A percentile compares a stretch with the other conserved stretches of the same genome.
These are phyloP conservation scores for Mallotus nudiflorus DNA, from an alignment of 345 rosid species.

Conservation along the genomic window DNA sequence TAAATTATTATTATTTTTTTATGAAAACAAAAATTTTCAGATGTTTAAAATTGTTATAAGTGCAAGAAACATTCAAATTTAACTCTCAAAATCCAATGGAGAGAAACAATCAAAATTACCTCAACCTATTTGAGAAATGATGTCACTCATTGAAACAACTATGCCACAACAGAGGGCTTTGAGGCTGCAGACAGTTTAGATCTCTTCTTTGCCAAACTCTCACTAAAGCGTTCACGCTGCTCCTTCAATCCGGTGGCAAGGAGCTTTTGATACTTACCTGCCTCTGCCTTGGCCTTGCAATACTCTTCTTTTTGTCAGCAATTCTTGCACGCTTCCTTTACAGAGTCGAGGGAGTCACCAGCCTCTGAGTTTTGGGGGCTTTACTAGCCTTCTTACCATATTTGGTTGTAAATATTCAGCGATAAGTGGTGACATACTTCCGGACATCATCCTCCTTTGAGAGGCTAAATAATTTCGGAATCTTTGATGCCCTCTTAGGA, in stretches of 20 bases:
- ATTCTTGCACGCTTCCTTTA: slow-evolving; percentile 30
- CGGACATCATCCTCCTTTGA: slow-evolving; percentile 89
- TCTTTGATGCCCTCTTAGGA: slow-evolving; percentile 83
- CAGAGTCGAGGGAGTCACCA: slow-evolving; percentile 27
- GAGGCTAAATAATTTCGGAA: slow-evolving; percentile 70
- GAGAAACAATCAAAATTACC: slow-evolving; percentile 6
- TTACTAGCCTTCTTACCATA: slow-evolving; percentile 32
- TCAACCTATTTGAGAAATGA: slow-evolving; percentile 1
- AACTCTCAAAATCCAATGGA: slow-evolving; percentile 3
- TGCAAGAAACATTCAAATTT: neutral
- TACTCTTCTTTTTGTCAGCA: slow-evolving; percentile 30
- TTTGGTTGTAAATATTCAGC: slow-evolving; percentile 71
- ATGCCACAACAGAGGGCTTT: slow-evolving; percentile 27
- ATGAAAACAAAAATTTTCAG: slow-evolving; percentile 5
- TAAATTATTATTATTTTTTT: too few relatives aligned
- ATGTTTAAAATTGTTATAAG: slow-evolving; percentile 1
- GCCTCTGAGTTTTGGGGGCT: slow-evolving; percentile 32
- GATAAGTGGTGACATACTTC: slow-evolving; percentile 78
- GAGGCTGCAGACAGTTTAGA: slow-evolving; percentile 31
- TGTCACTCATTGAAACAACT: neutral
- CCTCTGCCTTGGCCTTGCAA: slow-evolving; percentile 32
- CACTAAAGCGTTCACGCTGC: slow-evolving; percentile 32
- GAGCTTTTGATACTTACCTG: slow-evolving; percentile 29
- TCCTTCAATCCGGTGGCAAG: slow-evolving; percentile 34
- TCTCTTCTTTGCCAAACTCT: slow-evolving; percentile 33